Evolutionary conservation across 495 filamentous ascomycete species (phyloP).

Genomic region (Aspergillus conjunctus): DNA sequence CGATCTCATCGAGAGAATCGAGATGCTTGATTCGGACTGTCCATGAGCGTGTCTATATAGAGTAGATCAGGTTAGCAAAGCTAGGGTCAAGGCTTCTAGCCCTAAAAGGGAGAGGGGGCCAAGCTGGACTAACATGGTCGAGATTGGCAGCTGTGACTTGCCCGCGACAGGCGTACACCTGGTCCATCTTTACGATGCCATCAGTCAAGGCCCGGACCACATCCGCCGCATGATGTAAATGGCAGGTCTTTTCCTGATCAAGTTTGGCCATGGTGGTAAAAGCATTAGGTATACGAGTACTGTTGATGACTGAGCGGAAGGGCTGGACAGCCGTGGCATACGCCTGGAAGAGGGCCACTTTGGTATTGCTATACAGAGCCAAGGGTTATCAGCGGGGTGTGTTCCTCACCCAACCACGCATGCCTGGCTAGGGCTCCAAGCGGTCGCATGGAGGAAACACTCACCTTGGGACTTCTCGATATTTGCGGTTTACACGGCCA

Average conservation of each 20-base stretch:
- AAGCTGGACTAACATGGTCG: slow-evolving; percentile 30
- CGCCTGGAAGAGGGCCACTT: slow-evolving; percentile 55
- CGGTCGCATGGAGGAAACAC: slow-evolving; percentile 22
- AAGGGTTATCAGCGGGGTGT: slow-evolving; percentile 18
- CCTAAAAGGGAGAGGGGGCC: neutral
- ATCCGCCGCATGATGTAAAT: slow-evolving; percentile 56
- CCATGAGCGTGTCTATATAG: slow-evolving; percentile 41
- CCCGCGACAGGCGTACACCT: slow-evolving; percentile 44
- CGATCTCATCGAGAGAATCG: slow-evolving; percentile 34
- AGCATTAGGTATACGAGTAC: slow-evolving; percentile 50
- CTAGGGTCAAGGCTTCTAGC: neutral
- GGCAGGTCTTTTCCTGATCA: slow-evolving; percentile 56
- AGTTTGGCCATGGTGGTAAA: slow-evolving; percentile 54
- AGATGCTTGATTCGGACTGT: slow-evolving; percentile 42
- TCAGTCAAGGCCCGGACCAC: slow-evolving; percentile 53
- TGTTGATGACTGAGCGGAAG: slow-evolving; percentile 51
- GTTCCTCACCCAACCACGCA: slow-evolving; percentile 10
- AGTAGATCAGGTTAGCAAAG: neutral
- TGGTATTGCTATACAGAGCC: slow-evolving; percentile 43
- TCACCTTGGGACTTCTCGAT: slow-evolving; percentile 59
- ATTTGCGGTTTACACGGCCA: slow-evolving; percentile 54
- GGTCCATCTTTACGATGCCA: slow-evolving; percentile 49
- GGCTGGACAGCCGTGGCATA: slow-evolving; percentile 52
- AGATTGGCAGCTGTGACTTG: slow-evolving; percentile 46
- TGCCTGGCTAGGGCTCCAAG: slow-evolving; percentile 1